Percentiles rank a stretch among this genome's conserved stretches.
Conservation (phyloP, 2,329 filamentous ascomycete species). For the Xenosphaeropsis pyriputrescens region DNA sequence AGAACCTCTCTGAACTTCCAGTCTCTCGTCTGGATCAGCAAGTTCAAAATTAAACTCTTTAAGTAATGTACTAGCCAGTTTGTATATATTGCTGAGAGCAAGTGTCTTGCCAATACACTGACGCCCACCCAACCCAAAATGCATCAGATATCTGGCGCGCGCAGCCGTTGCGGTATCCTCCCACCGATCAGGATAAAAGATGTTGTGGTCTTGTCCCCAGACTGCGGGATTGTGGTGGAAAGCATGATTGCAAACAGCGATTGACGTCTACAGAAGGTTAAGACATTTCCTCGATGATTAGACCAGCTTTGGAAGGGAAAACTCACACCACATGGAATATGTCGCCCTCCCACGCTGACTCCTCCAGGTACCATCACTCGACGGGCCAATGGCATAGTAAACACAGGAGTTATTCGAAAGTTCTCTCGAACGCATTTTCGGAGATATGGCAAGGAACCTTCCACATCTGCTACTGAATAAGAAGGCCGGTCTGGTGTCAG, state of each 20-base stretch:
- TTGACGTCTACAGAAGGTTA: slow-evolving; percentile 10
- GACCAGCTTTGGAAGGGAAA: background rate
- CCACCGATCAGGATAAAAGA: slow-evolving; percentile 18
- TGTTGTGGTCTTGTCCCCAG: slow-evolving; percentile 18
- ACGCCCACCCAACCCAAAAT: slow-evolving; percentile 19
- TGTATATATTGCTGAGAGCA: slow-evolving; percentile 20
- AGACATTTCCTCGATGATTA: too few relatives aligned
- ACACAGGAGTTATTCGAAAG: slow-evolving; percentile 20
- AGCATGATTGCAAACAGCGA: slow-evolving; percentile 20
- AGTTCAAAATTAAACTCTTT: slow-evolving; percentile 17
- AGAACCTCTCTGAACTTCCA: slow-evolving; percentile 1
- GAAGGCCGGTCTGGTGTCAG: slow-evolving; percentile 4
- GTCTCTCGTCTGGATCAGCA: slow-evolving; percentile 9
- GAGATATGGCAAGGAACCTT: slow-evolving; percentile 14
- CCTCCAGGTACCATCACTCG: slow-evolving; percentile 14
- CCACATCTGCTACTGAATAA: slow-evolving; percentile 12
- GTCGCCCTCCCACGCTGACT: slow-evolving; percentile 10
- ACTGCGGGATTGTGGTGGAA: slow-evolving; percentile 19
- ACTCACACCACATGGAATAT: slow-evolving; percentile 15
- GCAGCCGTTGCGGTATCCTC: slow-evolving; percentile 6
- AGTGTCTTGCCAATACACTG: slow-evolving; percentile 21
- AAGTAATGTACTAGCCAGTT: slow-evolving; percentile 17
- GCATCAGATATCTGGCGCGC: slow-evolving; percentile 16
- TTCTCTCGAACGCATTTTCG: slow-evolving; percentile 18
- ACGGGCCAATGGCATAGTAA: slow-evolving; percentile 19